These are phyloP conservation scores for Fomitopsis pulvina DNA, from an alignment of 768 basidiomycete genomes.

Conservation along the genomic window DNA sequence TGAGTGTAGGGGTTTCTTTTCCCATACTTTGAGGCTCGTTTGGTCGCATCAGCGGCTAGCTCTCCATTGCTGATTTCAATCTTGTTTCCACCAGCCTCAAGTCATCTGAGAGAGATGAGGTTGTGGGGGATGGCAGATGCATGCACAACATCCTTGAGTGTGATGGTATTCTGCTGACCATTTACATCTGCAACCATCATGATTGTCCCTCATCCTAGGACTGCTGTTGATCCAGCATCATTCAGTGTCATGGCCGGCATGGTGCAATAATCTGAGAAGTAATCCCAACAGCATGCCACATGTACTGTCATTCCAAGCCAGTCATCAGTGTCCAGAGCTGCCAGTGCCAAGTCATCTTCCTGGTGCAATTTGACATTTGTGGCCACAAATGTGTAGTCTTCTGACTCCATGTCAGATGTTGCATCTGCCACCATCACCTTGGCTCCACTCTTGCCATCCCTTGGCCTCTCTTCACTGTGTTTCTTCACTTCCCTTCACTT, in stretches of 20 bases:
- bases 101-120: slow-evolving; percentile 9
- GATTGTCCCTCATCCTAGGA: slow-evolving; percentile 10
- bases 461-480: neutral
- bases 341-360: neutral
- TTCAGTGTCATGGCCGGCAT: slow-evolving; percentile 3
- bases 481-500: too few relatives aligned
- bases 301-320: slow-evolving; percentile 10
- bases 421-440: slow-evolving; percentile 3
- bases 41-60: too few relatives aligned
- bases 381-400: slow-evolving; percentile 5
- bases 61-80: slow-evolving; percentile 1
- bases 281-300: neutral
- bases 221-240: slow-evolving; percentile 10
- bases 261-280: slow-evolving; percentile 5
- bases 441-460: neutral
- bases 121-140: slow-evolving; percentile 10
- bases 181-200: neutral
- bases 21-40: too few relatives aligned
- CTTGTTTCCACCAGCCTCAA: slow-evolving; percentile 5
- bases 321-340: neutral
- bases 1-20: too few relatives aligned
- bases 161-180: neutral
- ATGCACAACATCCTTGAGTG: too few relatives aligned
- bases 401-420: neutral
- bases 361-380: neutral